Base-by-base conservation (phyloP, 1,284 basidiomycete genomes). In the Austroboletus niveus region DNA sequence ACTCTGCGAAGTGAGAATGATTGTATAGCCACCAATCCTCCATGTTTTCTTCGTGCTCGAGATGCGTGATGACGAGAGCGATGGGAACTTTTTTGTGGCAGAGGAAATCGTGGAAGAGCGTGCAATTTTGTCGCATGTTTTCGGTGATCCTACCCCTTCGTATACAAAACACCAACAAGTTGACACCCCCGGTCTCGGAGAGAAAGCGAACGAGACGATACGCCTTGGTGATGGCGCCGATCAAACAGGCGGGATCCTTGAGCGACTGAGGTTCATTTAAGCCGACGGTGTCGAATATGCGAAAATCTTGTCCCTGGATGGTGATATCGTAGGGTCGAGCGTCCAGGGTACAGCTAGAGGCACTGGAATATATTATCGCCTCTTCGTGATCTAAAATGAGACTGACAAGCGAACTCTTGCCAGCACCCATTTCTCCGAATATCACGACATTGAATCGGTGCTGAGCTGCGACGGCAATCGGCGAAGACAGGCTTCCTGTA, bases 121-220 rank as follows among this genome's bases (percentile, higher is more conserved):
- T 47, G 63, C 70, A 75, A 47, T 73, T 71, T 30, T 61, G 55
- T 30, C 68, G 61, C 57, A 60, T 58, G 15, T 60, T 63, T 8
- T 52, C 49, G 8, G 61, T 65, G 57, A 75, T 70, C 53, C 72
- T 64, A 11, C 68, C 56, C 32, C 56, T 64, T 22, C 66, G 64
- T 42, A 75, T 60, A 51, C 68, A 70, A 44, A 71, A 73, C 20
- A 75, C 59, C 44, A 74, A 58, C 45, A 74, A 59, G 54, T 57
- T 63, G 31, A 74, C 56, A 5, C 69, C 70, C 6, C 59, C 66
- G 1, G 59, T 59, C 17, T 65, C 53, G 2, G 62, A 53, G 31
- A 74, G 57, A 48, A 35, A 48, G 42, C 27, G 51, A 29, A 66
- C 45, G 27, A 66, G 64, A 45, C 55, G 45, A 36, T 69, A 67